Base-by-base conservation (phyloP, 1,284 basidiomycete genomes). In the Apiotrichum montevideense region DNA sequence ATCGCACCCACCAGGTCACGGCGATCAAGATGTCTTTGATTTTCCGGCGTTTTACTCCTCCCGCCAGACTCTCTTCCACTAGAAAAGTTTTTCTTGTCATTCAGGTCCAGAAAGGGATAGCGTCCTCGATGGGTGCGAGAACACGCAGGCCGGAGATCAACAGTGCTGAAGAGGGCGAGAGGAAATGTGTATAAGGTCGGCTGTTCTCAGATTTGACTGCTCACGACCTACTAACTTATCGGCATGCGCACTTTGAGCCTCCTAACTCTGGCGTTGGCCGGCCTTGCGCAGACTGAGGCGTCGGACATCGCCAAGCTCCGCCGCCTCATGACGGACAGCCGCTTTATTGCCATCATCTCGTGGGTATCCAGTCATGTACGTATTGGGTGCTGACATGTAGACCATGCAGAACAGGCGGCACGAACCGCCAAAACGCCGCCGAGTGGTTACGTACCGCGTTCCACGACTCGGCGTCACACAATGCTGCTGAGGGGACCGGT, bases 371-470 rank as follows among this genome's bases (percentile, higher is more conserved):
- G 21, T 6, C 9, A 10, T 8, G 5, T 35, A 37, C 8, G 13
- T 10, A 14, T 33, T 54, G 3, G 21, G 13, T 37, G 9, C 2
- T 41, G 33, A 42, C 41, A 6, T 14, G 5, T 50, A 58, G 52
- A 14, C 77, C 76, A 1, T 56, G 79, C 35, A 69, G 68, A 13
- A 66, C 64, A 3, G 61, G 61, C 6, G 58, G 58, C 3, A 35
- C 43, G 2, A 59, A 59, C 35, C 46, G 58, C 2, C 46, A 56
- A 32, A 61, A 55, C 8, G 57, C 62, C 3, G 57, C 53, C 3
- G 62, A 64, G 46, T 64, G 62, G 62, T 46, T 64, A 13, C 49
- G 57, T 10, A 52, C 51, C 3, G 56, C 56, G 13, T 64, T 64
- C 51, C 61, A 64, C 49, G 63, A 64, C 42, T 56, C 58, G 4